Evolutionary conservation across 1,284 basidiomycete genomes (phyloP).

Genomic region (Amylostereum chailletii): DNA sequence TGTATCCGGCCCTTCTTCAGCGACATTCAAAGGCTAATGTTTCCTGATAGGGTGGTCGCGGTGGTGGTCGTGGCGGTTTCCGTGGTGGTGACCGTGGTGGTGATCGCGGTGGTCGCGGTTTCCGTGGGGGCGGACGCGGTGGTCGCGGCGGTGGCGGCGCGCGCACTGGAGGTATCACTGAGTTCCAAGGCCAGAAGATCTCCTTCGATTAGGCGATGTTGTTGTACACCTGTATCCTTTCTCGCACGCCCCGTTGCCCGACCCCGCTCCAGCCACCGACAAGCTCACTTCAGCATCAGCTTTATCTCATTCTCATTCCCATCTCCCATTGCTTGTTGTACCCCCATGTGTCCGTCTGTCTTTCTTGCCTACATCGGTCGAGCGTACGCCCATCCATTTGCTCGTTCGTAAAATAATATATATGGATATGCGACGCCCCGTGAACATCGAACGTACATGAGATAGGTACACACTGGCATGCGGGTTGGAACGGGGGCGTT

Average conservation of each 20-base stretch:
- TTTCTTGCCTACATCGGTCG: no score
- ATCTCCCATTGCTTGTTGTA: no score
- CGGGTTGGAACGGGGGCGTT: no score
- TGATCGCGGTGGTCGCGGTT: conserved; percentile 1
- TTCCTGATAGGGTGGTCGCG: conserved; percentile 16
- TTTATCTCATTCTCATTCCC: no score
- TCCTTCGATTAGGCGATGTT: conserved; percentile 42
- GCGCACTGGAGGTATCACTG: conserved; percentile 67
- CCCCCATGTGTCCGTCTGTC: no score
- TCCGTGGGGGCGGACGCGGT: conserved; percentile 26
- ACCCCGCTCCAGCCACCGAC: no score
- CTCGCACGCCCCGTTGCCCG: background rate
- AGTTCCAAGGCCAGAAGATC: conserved; percentile 75
- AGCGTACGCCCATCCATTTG: no score
- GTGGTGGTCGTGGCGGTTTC: conserved; percentile 32
- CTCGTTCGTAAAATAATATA: no score
- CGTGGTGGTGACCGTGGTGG: conserved; percentile 30
- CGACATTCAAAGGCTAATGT: background rate
- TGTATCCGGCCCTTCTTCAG: conserved; percentile 4
- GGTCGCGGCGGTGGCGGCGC: conserved; percentile 33
- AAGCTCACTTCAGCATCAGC: no score
- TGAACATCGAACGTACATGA: no score
- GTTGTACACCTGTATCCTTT: background rate
- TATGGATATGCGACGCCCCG: no score
- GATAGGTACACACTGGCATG: no score